Percentiles rank a stretch among this genome's conserved stretches.
Conservation (phyloP, 2,329 filamentous ascomycete species). For the Claviceps pazoutovae region DNA sequence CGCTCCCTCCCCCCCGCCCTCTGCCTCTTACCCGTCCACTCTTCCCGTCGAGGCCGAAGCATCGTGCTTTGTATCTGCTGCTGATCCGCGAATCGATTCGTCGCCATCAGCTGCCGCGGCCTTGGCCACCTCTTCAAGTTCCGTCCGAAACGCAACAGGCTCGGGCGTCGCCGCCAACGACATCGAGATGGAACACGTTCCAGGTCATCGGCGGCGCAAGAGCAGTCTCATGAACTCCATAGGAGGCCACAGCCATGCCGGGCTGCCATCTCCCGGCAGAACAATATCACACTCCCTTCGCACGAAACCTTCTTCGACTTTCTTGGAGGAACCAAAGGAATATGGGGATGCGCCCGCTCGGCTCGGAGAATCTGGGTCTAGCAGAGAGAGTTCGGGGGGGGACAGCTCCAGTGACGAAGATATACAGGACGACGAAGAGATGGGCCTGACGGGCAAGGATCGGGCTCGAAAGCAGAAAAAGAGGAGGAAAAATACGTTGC, state of each 20-base stretch:
- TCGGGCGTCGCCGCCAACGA: slow-evolving; percentile 18
- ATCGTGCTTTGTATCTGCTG: background rate
- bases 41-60: background rate
- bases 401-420: slow-evolving; percentile 58
- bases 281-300: slow-evolving; percentile 4
- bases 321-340: slow-evolving; percentile 30
- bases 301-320: slow-evolving; percentile 8
- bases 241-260: slow-evolving; percentile 10
- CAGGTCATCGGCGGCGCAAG: slow-evolving; percentile 39
- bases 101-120: slow-evolving; percentile 2
- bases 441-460: slow-evolving; percentile 64
- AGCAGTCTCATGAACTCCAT: slow-evolving; percentile 37
- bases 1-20: background rate
- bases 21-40: background rate
- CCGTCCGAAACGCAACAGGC: slow-evolving; percentile 5
- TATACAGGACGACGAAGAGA: slow-evolving; percentile 76
- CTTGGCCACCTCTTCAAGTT: slow-evolving; percentile 7
- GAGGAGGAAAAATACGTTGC: slow-evolving; percentile 50
- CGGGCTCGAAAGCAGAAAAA: slow-evolving; percentile 52
- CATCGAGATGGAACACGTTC: slow-evolving; percentile 43
- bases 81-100: slow-evolving; percentile 1
- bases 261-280: slow-evolving; percentile 10
- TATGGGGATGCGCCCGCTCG: slow-evolving; percentile 11
- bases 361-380: slow-evolving; percentile 1
- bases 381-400: slow-evolving; percentile 23